phyloP scores from a whole-genome alignment of 306 rosid species.

The Ochetophila trinervis region DNA sequence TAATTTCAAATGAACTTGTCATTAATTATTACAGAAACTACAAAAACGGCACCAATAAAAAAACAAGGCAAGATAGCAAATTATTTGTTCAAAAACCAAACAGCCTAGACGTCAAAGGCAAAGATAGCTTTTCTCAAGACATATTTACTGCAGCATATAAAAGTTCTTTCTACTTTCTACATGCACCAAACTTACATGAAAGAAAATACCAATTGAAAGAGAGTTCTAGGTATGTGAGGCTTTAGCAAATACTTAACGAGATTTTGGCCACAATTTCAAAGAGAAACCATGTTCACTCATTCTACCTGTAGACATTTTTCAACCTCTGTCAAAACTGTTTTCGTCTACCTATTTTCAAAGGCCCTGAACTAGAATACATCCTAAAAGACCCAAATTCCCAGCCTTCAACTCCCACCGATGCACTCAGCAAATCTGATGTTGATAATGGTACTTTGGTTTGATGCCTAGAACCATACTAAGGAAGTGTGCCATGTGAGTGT shows the following conservation, averaged over 20 bases:
- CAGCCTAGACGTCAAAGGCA: background rate
- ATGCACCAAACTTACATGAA: background rate
- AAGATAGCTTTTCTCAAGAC: no score
- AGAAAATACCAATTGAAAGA: background rate
- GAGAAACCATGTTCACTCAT: constrained; percentile 72
- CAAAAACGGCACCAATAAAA: background rate
- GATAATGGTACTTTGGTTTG: constrained; percentile 41
- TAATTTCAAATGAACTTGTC: no score
- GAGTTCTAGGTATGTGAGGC: background rate
- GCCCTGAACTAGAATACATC: constrained; percentile 70
- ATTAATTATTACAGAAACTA: no score
- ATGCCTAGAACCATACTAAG: constrained; percentile 35
- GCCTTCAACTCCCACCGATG: constrained; percentile 40
- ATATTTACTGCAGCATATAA: no score
- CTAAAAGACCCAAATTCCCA: constrained; percentile 57
- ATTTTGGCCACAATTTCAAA: constrained; percentile 46
- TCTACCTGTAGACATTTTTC: constrained; percentile 64
- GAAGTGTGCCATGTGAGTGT: constrained; percentile 20
- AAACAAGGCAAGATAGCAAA: background rate
- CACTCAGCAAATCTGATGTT: constrained; percentile 47
- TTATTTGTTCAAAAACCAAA: background rate
- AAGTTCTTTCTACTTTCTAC: no score
- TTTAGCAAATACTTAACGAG: constrained; percentile 25
- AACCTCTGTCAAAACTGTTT: constrained; percentile 68
- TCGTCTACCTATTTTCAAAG: constrained; percentile 46